Percentiles rank a stretch among this genome's conserved stretches.
These are phyloP conservation scores for Clonostachys byssicola DNA, from an alignment of 2,329 filamentous ascomycete genomes.

Conservation along the genomic window DNA sequence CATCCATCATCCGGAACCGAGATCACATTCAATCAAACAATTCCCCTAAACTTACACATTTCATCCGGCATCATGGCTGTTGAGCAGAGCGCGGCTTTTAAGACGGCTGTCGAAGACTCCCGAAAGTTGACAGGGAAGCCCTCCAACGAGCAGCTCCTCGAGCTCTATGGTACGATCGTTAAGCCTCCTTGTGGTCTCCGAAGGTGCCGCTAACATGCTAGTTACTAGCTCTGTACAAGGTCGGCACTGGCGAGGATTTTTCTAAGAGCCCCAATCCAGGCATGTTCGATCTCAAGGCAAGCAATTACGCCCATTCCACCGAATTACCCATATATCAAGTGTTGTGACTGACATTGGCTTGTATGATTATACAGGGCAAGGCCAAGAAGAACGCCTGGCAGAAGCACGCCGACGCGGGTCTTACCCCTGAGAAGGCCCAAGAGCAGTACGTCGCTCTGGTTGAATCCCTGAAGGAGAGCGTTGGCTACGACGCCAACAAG, in stretches of 20 bases:
- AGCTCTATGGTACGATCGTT: slow-evolving; percentile 48
- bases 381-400: slow-evolving; percentile 79
- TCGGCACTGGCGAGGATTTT: slow-evolving; percentile 53
- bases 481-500: slow-evolving; percentile 65
- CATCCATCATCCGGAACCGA: too few relatives aligned
- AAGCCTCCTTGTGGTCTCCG: neutral
- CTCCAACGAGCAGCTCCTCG: slow-evolving; percentile 58
- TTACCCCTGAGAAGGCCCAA: slow-evolving; percentile 65
- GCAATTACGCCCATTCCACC: slow-evolving; percentile 1
- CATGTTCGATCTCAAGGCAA: slow-evolving; percentile 67
- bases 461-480: slow-evolving; percentile 65
- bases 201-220: slow-evolving; percentile 1
- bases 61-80: too few relatives aligned
- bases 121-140: slow-evolving; percentile 66
- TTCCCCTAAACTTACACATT: too few relatives aligned
- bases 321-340: neutral
- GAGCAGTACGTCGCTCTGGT: slow-evolving; percentile 71
- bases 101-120: slow-evolving; percentile 56
- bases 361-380: slow-evolving; percentile 57
- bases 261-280: slow-evolving; percentile 52
- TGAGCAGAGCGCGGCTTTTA: slow-evolving; percentile 36
- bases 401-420: slow-evolving; percentile 59
- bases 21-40: too few relatives aligned
- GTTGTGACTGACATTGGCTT: neutral
- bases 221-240: slow-evolving; percentile 51